Percentiles rank a stretch among this genome's conserved stretches.
Evolutionary conservation across 2,329 filamentous ascomycete genomes (phyloP).

Genomic region (Fusarium nurragi): DNA sequence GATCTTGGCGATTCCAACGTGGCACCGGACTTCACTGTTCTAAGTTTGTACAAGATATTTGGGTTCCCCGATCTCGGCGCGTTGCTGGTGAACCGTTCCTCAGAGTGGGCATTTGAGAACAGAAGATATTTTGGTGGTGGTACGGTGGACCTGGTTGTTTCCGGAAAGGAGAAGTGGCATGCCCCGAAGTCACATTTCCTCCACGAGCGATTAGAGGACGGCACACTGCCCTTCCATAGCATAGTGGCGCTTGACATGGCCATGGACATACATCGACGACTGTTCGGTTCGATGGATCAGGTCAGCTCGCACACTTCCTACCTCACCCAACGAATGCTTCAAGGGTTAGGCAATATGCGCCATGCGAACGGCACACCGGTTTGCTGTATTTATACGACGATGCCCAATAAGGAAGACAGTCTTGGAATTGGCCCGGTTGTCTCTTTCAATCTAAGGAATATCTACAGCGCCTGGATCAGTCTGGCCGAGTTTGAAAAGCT

Average conservation of each 20-base stretch:
- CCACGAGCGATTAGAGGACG: conserved; percentile 89
- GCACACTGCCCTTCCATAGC: conserved; percentile 88
- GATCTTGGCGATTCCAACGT: conserved; percentile 69
- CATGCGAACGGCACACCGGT: conserved; percentile 76
- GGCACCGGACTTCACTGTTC: conserved; percentile 83
- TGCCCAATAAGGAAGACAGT: conserved; percentile 33
- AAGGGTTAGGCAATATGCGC: conserved; percentile 65
- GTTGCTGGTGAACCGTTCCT: conserved; percentile 79
- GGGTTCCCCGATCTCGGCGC: conserved; percentile 93
- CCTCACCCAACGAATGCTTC: conserved; percentile 68
- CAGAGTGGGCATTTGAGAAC: conserved; percentile 69
- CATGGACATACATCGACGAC: conserved; percentile 70
- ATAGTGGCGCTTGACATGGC: conserved; percentile 85
- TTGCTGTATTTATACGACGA: conserved; percentile 70
- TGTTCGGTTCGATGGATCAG: conserved; percentile 77
- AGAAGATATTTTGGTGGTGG: conserved; percentile 92
- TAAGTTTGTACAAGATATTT: conserved; percentile 98
- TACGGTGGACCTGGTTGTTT: conserved; percentile 89
- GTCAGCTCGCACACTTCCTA: conserved; percentile 77
- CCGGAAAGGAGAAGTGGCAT: conserved; percentile 83
- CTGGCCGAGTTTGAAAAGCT: conserved; percentile 89
- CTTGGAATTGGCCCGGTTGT: conserved; percentile 75
- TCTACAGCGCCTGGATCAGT: conserved; percentile 77
- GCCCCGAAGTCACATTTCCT: conserved; percentile 75
- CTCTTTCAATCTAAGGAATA: conserved; percentile 82